Percentiles rank a stretch among this genome's conserved stretches.
These are phyloP conservation scores for Penicillium sclerotiorum DNA, from an alignment of 2,329 filamentous ascomycete genomes.

Conservation along the genomic window DNA sequence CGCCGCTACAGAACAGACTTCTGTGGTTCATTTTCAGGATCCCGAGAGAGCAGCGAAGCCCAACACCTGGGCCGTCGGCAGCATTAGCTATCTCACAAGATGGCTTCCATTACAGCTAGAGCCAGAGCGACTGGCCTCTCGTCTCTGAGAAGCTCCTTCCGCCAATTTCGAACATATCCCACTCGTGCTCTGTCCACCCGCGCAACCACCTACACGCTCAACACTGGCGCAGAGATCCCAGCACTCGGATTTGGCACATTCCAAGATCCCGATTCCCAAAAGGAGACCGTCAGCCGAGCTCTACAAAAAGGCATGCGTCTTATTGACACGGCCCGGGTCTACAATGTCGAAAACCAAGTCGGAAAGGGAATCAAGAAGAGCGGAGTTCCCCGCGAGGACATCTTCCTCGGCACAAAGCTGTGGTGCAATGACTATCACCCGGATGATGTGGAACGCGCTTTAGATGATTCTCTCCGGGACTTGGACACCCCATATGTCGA, in stretches of 20 bases:
- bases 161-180: background rate
- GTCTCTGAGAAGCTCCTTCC: background rate
- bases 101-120: background rate
- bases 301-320: conserved; percentile 54
- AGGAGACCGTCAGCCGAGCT: conserved; percentile 47
- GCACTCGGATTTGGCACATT: conserved; percentile 61
- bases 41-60: background rate
- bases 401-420: conserved; percentile 67
- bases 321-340: conserved; percentile 55
- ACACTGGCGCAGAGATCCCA: conserved; percentile 45
- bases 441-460: conserved; percentile 62
- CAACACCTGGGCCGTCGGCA: background rate
- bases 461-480: conserved; percentile 61
- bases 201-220: conserved; percentile 28
- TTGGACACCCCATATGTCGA: conserved; percentile 68
- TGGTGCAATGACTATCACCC: conserved; percentile 64
- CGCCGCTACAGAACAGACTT: no score
- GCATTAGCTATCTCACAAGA: background rate
- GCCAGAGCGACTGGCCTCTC: background rate
- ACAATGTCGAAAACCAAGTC: conserved; percentile 65
- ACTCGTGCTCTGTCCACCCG: background rate
- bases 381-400: conserved; percentile 62
- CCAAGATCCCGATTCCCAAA: conserved; percentile 52
- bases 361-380: conserved; percentile 64
- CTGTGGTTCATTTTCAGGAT: background rate